Conservation (phyloP, 192 early-diverging fungal species). For the Coemansia sp. region DNA sequence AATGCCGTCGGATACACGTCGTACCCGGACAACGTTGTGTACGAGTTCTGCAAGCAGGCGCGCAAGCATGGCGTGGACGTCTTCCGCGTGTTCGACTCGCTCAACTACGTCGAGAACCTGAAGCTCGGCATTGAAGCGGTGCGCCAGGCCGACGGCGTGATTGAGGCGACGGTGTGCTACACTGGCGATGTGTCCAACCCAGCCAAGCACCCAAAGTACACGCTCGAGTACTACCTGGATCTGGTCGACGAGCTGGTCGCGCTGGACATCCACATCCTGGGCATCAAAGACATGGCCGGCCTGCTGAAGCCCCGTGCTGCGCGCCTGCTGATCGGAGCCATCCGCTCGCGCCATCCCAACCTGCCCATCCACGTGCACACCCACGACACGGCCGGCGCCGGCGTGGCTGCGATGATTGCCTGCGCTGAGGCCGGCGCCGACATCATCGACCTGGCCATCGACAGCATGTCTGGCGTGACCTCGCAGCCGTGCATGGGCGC, state of each 20-base stretch:
- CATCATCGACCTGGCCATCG: constrained; percentile 88
- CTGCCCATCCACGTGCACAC: constrained; percentile 95
- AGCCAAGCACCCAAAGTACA: constrained; percentile 71
- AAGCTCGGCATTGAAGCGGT: constrained; percentile 92
- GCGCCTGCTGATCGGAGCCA: constrained; percentile 78
- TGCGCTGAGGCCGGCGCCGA: constrained; percentile 90
- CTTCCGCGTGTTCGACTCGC: constrained; percentile 97
- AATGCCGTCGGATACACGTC: constrained; percentile 97
- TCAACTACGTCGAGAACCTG: constrained; percentile 97
- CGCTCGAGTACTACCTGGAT: constrained; percentile 89
- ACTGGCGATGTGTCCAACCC: constrained; percentile 92
- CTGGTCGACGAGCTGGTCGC: constrained; percentile 84
- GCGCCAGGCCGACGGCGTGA: constrained; percentile 88
- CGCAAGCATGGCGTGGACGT: constrained; percentile 87
- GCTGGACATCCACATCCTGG: constrained; percentile 89
- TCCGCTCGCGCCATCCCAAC: constrained; percentile 81
- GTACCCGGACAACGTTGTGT: constrained; percentile 96
- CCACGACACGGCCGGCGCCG: constrained; percentile 97
- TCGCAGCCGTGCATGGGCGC: constrained; percentile 98
- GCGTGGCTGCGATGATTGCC: constrained; percentile 93
- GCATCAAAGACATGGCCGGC: constrained; percentile 97
- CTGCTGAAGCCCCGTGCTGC: constrained; percentile 91
- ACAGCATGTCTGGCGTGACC: constrained; percentile 92
- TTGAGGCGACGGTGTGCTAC: constrained; percentile 90
- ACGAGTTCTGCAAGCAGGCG: constrained; percentile 93